Evolutionary conservation across 495 filamentous ascomycete genomes (phyloP).

Genomic region (Astrothelium macrocarpum): DNA sequence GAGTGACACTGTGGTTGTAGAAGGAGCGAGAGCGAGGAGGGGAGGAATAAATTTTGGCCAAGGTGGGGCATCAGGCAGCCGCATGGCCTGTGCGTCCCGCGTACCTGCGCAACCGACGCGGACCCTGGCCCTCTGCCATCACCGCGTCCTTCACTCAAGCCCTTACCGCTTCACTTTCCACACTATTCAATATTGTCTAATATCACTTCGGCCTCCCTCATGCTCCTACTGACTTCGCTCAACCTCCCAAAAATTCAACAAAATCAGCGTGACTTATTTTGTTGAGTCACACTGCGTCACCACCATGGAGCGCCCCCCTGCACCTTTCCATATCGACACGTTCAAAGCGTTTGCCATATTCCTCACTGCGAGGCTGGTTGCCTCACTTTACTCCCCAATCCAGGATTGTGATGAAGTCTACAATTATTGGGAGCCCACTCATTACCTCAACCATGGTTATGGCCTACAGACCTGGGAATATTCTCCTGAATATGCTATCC

Average conservation of each 20-base stretch:
- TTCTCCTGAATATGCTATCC: slow-evolving; percentile 87
- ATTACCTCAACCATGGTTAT: slow-evolving; percentile 88
- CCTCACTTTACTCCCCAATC: slow-evolving; percentile 81
- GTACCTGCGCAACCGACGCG: too few species aligned
- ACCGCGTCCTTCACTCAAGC: too few species aligned
- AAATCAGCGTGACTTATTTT: slow-evolving; percentile 9
- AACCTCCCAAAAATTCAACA: not conserved
- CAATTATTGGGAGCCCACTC: slow-evolving; percentile 98
- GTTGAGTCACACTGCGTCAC: slow-evolving; percentile 32
- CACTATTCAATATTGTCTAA: too few species aligned
- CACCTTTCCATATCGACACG: slow-evolving; percentile 54
- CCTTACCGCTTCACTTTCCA: too few species aligned
- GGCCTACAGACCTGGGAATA: slow-evolving; percentile 99
- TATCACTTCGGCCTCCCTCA: too few species aligned
- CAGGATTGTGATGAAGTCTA: slow-evolving; percentile 99
- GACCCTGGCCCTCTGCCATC: too few species aligned
- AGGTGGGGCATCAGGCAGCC: too few species aligned
- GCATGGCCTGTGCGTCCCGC: too few species aligned
- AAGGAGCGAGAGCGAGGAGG: too few species aligned
- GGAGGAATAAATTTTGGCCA: too few species aligned
- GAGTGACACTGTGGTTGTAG: too few species aligned
- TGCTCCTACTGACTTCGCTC: not conserved
- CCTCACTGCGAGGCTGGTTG: slow-evolving; percentile 57
- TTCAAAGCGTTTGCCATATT: slow-evolving; percentile 71
- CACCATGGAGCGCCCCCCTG: slow-evolving; percentile 26